phyloP scores from a whole-genome alignment of 768 basidiomycete genomes.

The Leccinum subtestaceum region DNA sequence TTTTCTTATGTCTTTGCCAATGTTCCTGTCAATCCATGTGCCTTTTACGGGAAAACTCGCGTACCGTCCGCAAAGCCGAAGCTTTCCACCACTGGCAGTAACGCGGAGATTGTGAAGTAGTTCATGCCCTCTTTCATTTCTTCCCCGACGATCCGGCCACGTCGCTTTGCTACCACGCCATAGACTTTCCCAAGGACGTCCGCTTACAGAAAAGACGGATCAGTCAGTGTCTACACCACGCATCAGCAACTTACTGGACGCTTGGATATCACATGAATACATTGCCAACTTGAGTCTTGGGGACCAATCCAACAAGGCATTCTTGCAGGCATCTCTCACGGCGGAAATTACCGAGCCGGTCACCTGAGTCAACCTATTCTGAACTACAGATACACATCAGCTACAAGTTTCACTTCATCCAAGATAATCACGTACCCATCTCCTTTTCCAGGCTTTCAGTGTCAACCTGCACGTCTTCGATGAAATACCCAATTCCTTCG shows the following conservation, averaged over 20 bases:
- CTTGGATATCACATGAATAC: slow-evolving; percentile 98
- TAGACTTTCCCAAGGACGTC: slow-evolving; percentile 98
- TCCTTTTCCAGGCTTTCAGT: slow-evolving; percentile 58
- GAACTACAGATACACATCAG: slow-evolving; percentile 45
- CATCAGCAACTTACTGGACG: slow-evolving; percentile 68
- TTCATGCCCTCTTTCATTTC: slow-evolving; percentile 98
- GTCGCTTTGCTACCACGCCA: slow-evolving; percentile 86
- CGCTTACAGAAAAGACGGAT: slow-evolving; percentile 44
- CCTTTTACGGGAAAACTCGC: not conserved
- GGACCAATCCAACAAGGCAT: slow-evolving; percentile 94
- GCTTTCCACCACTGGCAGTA: slow-evolving; percentile 94
- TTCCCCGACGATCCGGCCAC: slow-evolving; percentile 91
- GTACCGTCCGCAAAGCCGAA: slow-evolving; percentile 98
- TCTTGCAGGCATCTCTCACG: slow-evolving; percentile 85
- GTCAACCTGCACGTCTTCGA: slow-evolving; percentile 73
- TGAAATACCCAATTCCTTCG: slow-evolving; percentile 87
- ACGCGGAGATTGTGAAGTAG: slow-evolving; percentile 88
- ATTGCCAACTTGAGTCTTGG: slow-evolving; percentile 96
- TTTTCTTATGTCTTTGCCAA: slow-evolving; percentile 80
- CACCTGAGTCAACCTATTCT: slow-evolving; percentile 79
- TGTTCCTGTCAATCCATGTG: slow-evolving; percentile 8
- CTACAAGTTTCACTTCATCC: slow-evolving; percentile 4
- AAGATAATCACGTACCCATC: slow-evolving; percentile 47
- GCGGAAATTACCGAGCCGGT: slow-evolving; percentile 89
- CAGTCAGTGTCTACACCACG: slow-evolving; percentile 1